A percentile compares a stretch with the other conserved stretches of the same genome.
These are phyloP conservation scores for Phytopythium aichiense DNA, from an alignment of 352 stramenopile species.

Conservation along the genomic window DNA sequence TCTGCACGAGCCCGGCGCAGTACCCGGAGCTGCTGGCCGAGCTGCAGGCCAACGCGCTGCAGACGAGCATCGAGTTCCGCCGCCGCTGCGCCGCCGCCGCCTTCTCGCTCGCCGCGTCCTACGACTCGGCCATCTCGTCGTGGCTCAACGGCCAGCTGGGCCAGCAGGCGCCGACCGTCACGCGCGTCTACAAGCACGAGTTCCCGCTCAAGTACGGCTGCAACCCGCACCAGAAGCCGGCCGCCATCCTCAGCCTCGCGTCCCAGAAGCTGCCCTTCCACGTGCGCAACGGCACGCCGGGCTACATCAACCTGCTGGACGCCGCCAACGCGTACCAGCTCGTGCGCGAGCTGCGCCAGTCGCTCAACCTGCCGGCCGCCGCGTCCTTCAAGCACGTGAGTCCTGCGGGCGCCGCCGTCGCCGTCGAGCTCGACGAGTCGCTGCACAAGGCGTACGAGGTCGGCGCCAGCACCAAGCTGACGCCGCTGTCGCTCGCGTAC, in stretches of 20 bases:
- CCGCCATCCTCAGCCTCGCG: constrained; percentile 69
- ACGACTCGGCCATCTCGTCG: constrained; percentile 97
- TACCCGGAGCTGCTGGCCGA: constrained; percentile 94
- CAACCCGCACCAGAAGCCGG: constrained; percentile 99
- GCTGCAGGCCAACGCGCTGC: constrained; percentile 90
- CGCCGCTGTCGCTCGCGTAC: constrained; percentile 96
- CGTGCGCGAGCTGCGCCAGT: constrained; percentile 94
- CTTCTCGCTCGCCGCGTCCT: constrained; percentile 85
- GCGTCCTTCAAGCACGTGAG: constrained; percentile 99
- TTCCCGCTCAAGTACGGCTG: constrained; percentile 94
- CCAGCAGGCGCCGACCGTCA: constrained; percentile 62
- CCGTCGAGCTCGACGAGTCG: constrained; percentile 92
- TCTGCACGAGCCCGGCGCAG: constrained; percentile 95
- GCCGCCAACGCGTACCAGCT: constrained; percentile 99
- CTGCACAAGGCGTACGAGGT: constrained; percentile 96
- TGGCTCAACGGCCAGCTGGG: constrained; percentile 95
- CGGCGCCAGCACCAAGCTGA: constrained; percentile 86
- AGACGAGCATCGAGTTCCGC: constrained; percentile 89
- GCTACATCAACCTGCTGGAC: constrained; percentile 99
- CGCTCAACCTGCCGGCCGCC: constrained; percentile 92
- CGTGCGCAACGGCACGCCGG: constrained; percentile 91
- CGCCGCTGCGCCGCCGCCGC: constrained; percentile 77
- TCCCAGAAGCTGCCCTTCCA: constrained; percentile 81
- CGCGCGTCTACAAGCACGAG: constrained; percentile 96
- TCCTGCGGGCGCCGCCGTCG: constrained; percentile 95